Conservation (phyloP, 176 grass and related monocot genomes). For the Phoenix dactylifera region DNA sequence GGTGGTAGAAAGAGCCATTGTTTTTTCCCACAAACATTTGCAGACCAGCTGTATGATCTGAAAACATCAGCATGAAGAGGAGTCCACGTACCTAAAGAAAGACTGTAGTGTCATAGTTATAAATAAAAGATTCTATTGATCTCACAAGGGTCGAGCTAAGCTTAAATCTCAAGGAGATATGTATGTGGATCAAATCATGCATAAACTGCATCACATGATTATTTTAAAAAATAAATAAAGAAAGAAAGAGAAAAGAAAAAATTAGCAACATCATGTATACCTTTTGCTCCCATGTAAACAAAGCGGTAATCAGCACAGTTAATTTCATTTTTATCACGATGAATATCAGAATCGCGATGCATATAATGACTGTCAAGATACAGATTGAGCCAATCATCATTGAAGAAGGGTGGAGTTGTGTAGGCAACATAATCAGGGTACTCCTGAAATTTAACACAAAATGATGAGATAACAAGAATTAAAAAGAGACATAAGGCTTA, state of each 20-base stretch:
- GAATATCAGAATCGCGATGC: constrained; percentile 83
- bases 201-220: neutral
- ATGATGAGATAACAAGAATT: constrained; percentile 6
- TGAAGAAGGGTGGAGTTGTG: constrained; percentile 62
- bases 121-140: no score
- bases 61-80: constrained; percentile 96
- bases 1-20: constrained; percentile 73
- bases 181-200: no score
- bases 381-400: constrained; percentile 91
- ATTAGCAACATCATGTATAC: constrained; percentile 29
- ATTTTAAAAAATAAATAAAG: neutral
- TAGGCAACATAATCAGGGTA: constrained; percentile 85
- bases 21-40: constrained; percentile 94
- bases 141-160: no score
- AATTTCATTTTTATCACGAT: constrained; percentile 76
- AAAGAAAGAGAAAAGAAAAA: neutral
- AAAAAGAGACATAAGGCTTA: neutral
- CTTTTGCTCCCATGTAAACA: constrained; percentile 93
- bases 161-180: no score
- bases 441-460: constrained; percentile 50
- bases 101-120: neutral
- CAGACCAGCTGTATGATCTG: constrained; percentile 92
- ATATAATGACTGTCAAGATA: constrained; percentile 86
- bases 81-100: constrained; percentile 82
- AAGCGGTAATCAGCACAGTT: constrained; percentile 96